phyloP scores from a whole-genome alignment of 495 filamentous ascomycete species.

The Acidiella bohemica region DNA sequence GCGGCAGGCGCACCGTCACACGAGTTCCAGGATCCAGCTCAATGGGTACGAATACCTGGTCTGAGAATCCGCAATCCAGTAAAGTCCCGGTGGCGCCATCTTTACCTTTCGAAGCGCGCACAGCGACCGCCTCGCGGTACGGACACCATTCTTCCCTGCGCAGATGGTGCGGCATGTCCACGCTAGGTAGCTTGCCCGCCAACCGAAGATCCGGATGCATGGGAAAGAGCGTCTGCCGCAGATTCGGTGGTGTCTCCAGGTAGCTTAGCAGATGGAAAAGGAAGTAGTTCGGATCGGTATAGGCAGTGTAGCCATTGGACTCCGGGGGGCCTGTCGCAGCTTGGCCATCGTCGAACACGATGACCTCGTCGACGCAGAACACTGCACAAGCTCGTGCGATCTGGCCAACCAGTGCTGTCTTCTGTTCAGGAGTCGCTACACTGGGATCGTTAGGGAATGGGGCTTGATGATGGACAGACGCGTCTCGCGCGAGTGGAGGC shows the following conservation, averaged over 20 bases:
- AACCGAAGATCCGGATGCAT: slow-evolving; percentile 54
- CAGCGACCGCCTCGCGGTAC: slow-evolving; percentile 58
- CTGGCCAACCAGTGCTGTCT: slow-evolving; percentile 48
- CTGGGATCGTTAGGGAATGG: slow-evolving; percentile 21
- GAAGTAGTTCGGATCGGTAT: slow-evolving; percentile 53
- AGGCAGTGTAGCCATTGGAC: slow-evolving; percentile 45
- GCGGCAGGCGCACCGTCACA: slow-evolving; percentile 50
- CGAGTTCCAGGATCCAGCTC: slow-evolving; percentile 46
- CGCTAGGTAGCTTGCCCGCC: slow-evolving; percentile 50
- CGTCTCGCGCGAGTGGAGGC: no score
- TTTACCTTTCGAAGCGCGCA: slow-evolving; percentile 17
- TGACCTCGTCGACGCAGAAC: slow-evolving; percentile 65
- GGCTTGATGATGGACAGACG: not conserved
- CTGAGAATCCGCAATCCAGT: slow-evolving; percentile 45
- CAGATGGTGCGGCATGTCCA: slow-evolving; percentile 68
- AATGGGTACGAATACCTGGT: slow-evolving; percentile 37
- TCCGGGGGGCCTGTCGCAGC: slow-evolving; percentile 26
- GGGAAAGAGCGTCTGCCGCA: slow-evolving; percentile 53
- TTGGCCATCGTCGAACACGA: slow-evolving; percentile 53
- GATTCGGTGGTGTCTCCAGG: slow-evolving; percentile 61
- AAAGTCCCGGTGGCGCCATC: slow-evolving; percentile 26
- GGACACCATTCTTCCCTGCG: slow-evolving; percentile 50
- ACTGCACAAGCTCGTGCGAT: slow-evolving; percentile 61
- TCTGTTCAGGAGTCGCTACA: slow-evolving; percentile 48
- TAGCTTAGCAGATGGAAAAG: slow-evolving; percentile 59